phyloP scores from a whole-genome alignment of 176 grass and related monocot genomes.

The Aegilops umbellulata region DNA sequence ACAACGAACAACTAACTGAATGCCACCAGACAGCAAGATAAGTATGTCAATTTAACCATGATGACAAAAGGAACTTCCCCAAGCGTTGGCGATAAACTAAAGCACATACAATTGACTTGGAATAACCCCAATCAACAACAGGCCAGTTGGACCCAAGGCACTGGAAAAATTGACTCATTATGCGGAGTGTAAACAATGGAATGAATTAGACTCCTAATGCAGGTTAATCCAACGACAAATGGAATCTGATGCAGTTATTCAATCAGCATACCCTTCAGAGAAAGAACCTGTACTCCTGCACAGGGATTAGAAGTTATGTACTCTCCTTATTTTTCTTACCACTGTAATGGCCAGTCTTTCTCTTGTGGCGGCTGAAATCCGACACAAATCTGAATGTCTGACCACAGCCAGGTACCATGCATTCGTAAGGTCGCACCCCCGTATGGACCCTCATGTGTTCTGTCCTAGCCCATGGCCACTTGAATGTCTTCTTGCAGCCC shows the following conservation, averaged over 20 bases:
- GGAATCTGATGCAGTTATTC: constrained; percentile 49
- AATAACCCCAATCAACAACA: constrained; percentile 37
- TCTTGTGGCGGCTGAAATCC: constrained; percentile 98
- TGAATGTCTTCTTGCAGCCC: constrained; percentile 92
- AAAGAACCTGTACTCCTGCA: constrained; percentile 43
- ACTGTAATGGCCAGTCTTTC: constrained; percentile 85
- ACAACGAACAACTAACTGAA: background rate
- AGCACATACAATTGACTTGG: constrained; percentile 43
- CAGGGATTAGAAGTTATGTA: constrained; percentile 55
- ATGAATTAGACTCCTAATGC: constrained; percentile 56
- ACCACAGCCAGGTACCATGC: constrained; percentile 73
- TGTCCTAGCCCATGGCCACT: constrained; percentile 97
- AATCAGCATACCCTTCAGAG: constrained; percentile 44
- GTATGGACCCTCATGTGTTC: constrained; percentile 98
- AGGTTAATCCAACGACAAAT: constrained; percentile 42
- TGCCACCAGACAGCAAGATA: background rate
- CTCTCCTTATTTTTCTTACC: constrained; percentile 67
- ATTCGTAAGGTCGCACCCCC: constrained; percentile 77
- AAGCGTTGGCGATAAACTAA: constrained; percentile 14
- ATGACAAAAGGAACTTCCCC: constrained; percentile 23
- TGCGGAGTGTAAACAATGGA: constrained; percentile 43
- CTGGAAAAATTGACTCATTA: constrained; percentile 27
- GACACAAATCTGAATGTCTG: constrained; percentile 99
- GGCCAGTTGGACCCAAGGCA: constrained; percentile 41
- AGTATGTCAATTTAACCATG: constrained; percentile 11